phyloP scores from a whole-genome alignment of 192 early-diverging fungal genomes.

The Gigaspora rosea region DNA sequence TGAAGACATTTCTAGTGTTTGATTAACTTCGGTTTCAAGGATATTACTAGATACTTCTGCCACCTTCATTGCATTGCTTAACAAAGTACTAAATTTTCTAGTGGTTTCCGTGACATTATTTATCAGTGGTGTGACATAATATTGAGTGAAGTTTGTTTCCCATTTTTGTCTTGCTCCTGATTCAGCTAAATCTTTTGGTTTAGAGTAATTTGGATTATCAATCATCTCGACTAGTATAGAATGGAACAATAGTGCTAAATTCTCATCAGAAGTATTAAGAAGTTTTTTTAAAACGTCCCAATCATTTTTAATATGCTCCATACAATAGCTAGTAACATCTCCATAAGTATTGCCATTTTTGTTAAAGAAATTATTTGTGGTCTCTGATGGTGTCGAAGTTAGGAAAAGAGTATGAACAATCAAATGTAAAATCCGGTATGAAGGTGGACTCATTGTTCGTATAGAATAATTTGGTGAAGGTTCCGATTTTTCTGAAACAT shows the following conservation, averaged over 20 bases:
- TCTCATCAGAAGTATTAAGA: conserved; percentile 17
- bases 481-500: not conserved
- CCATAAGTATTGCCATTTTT: not conserved
- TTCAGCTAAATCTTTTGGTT: not conserved
- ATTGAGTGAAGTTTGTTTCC: conserved; percentile 7
- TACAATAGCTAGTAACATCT: not conserved
- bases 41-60: not conserved
- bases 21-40: conserved; percentile 16
- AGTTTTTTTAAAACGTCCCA: conserved; percentile 21
- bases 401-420: conserved; percentile 22
- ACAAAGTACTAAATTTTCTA: not conserved
- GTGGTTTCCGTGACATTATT: conserved; percentile 1
- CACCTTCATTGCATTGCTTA: not conserved
- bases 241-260: conserved; percentile 19
- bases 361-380: not conserved
- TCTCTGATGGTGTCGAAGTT: not conserved
- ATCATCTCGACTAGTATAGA: not conserved
- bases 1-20: conserved; percentile 2
- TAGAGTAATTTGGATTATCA: not conserved
- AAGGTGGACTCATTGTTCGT: conserved; percentile 19
- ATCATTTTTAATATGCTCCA: conserved; percentile 29
- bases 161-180: not conserved
- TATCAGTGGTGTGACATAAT: conserved; percentile 18
- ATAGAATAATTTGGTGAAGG: not conserved
- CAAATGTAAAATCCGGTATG: conserved; percentile 33